A percentile compares a stretch with the other conserved stretches of the same genome.
Conservation (phyloP, 192 early-diverging fungal genomes). For the Podila horticola region DNA sequence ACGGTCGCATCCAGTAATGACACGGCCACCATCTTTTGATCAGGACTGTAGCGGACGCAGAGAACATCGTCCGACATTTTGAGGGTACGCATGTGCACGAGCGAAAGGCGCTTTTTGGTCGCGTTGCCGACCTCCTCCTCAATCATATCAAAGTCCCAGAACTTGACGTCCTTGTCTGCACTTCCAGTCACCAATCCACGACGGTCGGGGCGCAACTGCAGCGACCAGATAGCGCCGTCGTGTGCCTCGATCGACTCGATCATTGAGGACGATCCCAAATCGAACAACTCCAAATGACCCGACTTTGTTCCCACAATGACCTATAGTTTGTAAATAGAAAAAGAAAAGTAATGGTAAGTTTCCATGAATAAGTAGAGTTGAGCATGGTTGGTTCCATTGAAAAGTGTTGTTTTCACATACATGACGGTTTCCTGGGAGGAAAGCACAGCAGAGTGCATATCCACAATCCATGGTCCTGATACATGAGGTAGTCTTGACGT, state of each 20-base stretch:
- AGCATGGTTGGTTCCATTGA: too few relatives aligned
- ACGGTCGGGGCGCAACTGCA: constrained; percentile 87
- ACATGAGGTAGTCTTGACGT: constrained; percentile 81
- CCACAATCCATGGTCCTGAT: constrained; percentile 92
- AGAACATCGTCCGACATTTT: constrained; percentile 96
- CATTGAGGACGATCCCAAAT: constrained; percentile 84
- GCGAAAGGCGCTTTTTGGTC: constrained; percentile 71
- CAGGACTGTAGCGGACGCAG: constrained; percentile 84
- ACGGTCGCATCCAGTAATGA: constrained; percentile 94
- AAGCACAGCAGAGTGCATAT: constrained; percentile 90
- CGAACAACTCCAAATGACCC: constrained; percentile 91
- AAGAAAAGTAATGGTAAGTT: not conserved
- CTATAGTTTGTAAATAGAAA: constrained; percentile 20
- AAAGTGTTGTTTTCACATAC: constrained; percentile 27
- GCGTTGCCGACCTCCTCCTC: constrained; percentile 48
- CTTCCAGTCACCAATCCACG: constrained; percentile 91
- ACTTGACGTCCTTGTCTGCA: constrained; percentile 96
- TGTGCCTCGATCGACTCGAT: constrained; percentile 93
- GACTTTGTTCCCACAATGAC: constrained; percentile 94
- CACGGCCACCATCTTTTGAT: constrained; percentile 89
- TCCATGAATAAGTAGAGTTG: too few relatives aligned
- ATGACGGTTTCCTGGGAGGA: constrained; percentile 91
- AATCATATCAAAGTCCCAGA: constrained; percentile 94
- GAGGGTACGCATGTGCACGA: constrained; percentile 89
- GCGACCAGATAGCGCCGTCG: constrained; percentile 87